Conservation (phyloP, 2,329 filamentous ascomycete genomes). For the Mariannaea elegans region DNA sequence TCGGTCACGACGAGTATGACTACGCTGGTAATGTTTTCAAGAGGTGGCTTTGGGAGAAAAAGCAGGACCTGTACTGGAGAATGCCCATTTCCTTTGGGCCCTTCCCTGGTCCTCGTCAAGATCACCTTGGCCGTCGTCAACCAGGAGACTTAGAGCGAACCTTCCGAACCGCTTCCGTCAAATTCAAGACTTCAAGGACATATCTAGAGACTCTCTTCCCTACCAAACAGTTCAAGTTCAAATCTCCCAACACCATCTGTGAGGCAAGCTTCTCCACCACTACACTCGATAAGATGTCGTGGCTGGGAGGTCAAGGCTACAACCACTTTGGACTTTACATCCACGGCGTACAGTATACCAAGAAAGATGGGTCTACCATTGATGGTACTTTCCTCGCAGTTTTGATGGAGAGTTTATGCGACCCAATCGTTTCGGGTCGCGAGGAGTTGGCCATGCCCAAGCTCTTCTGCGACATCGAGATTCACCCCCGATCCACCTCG, state of each 20-base stretch:
- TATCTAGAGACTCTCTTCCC: conserved; percentile 51
- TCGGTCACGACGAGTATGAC: conserved; percentile 36
- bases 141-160: conserved; percentile 35
- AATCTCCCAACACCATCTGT: conserved; percentile 56
- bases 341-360: conserved; percentile 67
- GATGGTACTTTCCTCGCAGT: conserved; percentile 64
- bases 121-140: conserved; percentile 13
- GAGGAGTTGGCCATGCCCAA: conserved; percentile 72
- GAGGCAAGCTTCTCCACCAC: conserved; percentile 54
- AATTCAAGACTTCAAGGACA: conserved; percentile 60
- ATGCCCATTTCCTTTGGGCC: conserved; percentile 40
- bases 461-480: conserved; percentile 59
- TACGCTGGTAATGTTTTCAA: conserved; percentile 24
- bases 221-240: conserved; percentile 59
- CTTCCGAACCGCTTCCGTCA: conserved; percentile 57
- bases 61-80: conserved; percentile 25
- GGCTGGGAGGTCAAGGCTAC: conserved; percentile 69
- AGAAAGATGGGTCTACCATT: conserved; percentile 56
- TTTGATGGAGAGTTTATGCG: conserved; percentile 58
- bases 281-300: conserved; percentile 62
- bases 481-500: conserved; percentile 32
- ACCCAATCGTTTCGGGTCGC: conserved; percentile 63
- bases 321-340: conserved; percentile 67
- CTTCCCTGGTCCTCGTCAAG: conserved; percentile 29
- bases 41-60: conserved; percentile 28